Percentiles rank a stretch among this genome's conserved stretches.
These are phyloP conservation scores for Pichia sp. DNA, from an alignment of 1,139 yeast species.

Conservation along the genomic window DNA sequence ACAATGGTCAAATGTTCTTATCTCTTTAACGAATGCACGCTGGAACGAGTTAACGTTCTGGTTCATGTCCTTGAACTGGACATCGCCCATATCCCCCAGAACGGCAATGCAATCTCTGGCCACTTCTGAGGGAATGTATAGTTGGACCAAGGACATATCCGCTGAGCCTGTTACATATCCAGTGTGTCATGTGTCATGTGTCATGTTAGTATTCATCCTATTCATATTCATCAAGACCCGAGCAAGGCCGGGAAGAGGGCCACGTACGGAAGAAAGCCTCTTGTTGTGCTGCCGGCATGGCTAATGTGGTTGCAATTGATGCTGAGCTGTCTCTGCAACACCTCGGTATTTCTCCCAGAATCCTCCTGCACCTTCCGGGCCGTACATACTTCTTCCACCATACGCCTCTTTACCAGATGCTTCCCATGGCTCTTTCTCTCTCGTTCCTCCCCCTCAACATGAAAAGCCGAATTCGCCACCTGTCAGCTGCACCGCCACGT, in stretches of 20 bases:
- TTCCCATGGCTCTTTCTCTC: neutral
- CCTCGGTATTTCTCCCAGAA: neutral
- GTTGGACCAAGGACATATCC: slow-evolving; percentile 89
- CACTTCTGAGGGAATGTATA: slow-evolving; percentile 86
- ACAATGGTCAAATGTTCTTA: slow-evolving; percentile 61
- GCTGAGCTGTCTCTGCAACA: neutral
- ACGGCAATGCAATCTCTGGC: slow-evolving; percentile 82
- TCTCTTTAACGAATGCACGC: slow-evolving; percentile 78
- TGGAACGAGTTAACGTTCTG: slow-evolving; percentile 76
- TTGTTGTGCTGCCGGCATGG: slow-evolving; percentile 7
- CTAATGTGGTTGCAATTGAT: neutral
- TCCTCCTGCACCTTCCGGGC: too few relatives aligned
- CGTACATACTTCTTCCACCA: neutral
- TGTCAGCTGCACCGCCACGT: slow-evolving; percentile 1
- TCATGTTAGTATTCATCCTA: slow-evolving; percentile 11
- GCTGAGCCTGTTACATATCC: slow-evolving; percentile 68
- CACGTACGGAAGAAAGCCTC: slow-evolving; percentile 18
- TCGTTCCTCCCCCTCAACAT: neutral
- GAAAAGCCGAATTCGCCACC: neutral
- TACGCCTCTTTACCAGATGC: neutral
- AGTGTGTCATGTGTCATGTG: neutral
- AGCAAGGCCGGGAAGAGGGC: neutral
- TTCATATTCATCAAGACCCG: too few relatives aligned
- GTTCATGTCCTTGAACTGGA: slow-evolving; percentile 89
- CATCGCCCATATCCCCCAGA: slow-evolving; percentile 74